phyloP scores from a whole-genome alignment of 495 filamentous ascomycete species.

The Staphylotrichum tortipilum region DNA sequence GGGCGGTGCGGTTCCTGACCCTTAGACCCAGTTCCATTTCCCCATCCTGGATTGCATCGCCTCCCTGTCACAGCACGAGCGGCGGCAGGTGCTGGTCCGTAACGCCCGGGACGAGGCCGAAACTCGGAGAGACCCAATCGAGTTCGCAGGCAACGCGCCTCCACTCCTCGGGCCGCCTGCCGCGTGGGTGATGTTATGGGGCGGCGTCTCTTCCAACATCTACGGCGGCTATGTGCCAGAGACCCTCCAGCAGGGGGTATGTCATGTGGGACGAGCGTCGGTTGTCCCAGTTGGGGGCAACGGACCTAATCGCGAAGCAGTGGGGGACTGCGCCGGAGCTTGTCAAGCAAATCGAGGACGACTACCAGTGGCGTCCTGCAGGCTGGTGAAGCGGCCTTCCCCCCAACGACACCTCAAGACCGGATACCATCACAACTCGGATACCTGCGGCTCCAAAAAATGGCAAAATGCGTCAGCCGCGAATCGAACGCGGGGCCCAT shows the following conservation, averaged over 20 bases:
- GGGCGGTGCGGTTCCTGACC: not conserved
- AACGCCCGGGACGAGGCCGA: not conserved
- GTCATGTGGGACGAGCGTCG: not conserved
- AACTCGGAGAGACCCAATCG: not conserved
- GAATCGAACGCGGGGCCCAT: conserved; percentile 44
- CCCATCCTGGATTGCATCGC: not conserved
- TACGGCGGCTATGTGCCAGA: not conserved
- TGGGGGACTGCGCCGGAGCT: not conserved
- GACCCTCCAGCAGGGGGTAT: not conserved
- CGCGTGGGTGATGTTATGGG: not conserved
- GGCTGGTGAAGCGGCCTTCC: not conserved
- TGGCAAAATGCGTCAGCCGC: conserved; percentile 25
- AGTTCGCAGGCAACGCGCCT: not conserved
- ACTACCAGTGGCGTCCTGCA: not conserved
- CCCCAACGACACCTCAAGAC: too few relatives aligned
- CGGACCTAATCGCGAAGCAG: not conserved
- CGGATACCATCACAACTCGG: too few relatives aligned
- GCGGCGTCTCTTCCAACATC: not conserved
- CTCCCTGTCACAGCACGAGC: not conserved
- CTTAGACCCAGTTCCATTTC: not conserved
- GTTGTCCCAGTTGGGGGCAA: not conserved
- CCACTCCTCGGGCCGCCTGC: not conserved
- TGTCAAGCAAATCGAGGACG: not conserved
- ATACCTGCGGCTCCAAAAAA: not conserved
- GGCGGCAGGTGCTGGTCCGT: not conserved